Evolutionary conservation across 73 alveolate genomes (phyloP).

Genomic region (Durusdinium trenchii): DNA sequence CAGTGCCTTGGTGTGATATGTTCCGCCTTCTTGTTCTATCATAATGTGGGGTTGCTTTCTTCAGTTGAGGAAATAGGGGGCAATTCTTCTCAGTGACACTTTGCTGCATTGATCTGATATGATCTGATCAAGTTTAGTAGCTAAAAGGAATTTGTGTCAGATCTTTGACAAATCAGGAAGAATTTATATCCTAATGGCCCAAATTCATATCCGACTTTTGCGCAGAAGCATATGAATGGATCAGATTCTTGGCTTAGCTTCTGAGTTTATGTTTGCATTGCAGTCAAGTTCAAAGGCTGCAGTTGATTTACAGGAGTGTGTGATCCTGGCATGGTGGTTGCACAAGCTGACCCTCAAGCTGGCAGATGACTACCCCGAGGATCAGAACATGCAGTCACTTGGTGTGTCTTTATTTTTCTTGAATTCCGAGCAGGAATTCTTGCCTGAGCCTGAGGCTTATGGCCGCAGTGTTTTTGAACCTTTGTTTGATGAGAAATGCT

Average conservation of each 20-base stretch:
- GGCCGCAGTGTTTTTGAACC: constrained; percentile 3
- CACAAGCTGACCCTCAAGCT: background rate
- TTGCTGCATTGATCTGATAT: background rate
- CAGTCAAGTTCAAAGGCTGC: background rate
- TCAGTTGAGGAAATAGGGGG: too few relatives aligned
- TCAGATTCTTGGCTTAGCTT: background rate
- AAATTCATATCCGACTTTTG: background rate
- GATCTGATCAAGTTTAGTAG: too few relatives aligned
- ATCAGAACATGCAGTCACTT: background rate
- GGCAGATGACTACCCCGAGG: background rate
- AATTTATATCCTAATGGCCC: background rate
- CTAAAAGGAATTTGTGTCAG: too few relatives aligned
- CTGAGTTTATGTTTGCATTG: background rate
- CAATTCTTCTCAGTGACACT: too few relatives aligned
- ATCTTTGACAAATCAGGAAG: too few relatives aligned
- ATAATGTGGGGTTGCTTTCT: background rate
- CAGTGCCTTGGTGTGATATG: background rate
- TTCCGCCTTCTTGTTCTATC: background rate
- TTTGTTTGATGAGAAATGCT: background rate
- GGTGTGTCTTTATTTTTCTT: background rate
- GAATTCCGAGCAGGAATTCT: background rate
- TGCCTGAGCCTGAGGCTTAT: background rate
- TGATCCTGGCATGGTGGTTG: constrained; percentile 4
- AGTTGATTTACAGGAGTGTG: background rate
- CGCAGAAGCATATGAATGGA: constrained; percentile 10